These are phyloP conservation scores for Lasiodiplodia sp. DNA, from an alignment of 2,329 filamentous ascomycete species.

Conservation along the genomic window DNA sequence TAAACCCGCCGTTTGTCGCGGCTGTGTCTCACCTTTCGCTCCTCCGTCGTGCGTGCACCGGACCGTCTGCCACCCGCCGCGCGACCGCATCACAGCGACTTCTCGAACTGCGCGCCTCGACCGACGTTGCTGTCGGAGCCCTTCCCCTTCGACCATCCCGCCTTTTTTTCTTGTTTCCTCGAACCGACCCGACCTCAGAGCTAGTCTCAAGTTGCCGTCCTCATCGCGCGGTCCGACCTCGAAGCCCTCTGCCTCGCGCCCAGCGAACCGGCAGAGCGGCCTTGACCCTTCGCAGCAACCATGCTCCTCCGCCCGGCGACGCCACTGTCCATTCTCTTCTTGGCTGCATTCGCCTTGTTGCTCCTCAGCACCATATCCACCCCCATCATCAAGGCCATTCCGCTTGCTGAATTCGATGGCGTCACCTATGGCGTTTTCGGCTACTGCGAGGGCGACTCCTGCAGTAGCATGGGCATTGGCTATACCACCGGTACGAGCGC, in stretches of 20 bases:
- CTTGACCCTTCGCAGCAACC: slow-evolving; percentile 35
- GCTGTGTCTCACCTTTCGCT: slow-evolving; percentile 22
- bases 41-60: slow-evolving; percentile 14
- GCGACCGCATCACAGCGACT: slow-evolving; percentile 7
- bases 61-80: not conserved
- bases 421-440: slow-evolving; percentile 93
- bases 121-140: slow-evolving; percentile 7
- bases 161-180: not conserved
- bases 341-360: slow-evolving; percentile 83
- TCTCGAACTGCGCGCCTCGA: not conserved
- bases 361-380: slow-evolving; percentile 90
- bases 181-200: slow-evolving; percentile 19
- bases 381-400: slow-evolving; percentile 84
- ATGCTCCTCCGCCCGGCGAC: slow-evolving; percentile 91
- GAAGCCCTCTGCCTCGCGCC: slow-evolving; percentile 29
- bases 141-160: slow-evolving; percentile 4
- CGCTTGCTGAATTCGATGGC: slow-evolving; percentile 77
- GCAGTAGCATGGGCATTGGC: slow-evolving; percentile 79
- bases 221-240: slow-evolving; percentile 8
- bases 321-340: slow-evolving; percentile 83
- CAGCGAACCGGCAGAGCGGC: slow-evolving; percentile 27
- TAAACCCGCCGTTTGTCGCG: slow-evolving; percentile 22
- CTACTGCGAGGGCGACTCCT: slow-evolving; percentile 72
- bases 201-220: not conserved
- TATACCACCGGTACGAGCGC: slow-evolving; percentile 75